Evolutionary conservation across 163 green algal species (phyloP), one percentile per base, ranked within the genome.

Genomic region (Trebouxiophyceae sp.): DNA sequence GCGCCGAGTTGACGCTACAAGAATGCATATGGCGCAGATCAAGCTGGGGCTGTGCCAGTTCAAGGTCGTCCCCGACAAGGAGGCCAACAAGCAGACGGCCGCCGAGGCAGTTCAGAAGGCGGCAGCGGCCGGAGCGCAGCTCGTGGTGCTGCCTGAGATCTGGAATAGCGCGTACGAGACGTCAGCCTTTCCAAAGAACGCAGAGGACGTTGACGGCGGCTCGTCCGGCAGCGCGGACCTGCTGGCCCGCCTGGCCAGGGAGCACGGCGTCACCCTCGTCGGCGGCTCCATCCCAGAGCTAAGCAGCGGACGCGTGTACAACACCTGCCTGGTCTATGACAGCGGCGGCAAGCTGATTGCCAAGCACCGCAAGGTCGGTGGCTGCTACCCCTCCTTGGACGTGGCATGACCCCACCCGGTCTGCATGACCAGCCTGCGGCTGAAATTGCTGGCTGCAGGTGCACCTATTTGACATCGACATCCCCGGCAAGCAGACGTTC

Each of bases 391-490:
- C n/a, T 50, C 39, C 39, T 50, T 50, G 39, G 8, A 50, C 8
- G 8, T n/a, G 16, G 39, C 39, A 50, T n/a, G 8, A 16, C 8
- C 39, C 8, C 39, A 50, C 8, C 16, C 39, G 16, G 8, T 16
- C 39, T n/a, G 39, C 8, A n/a, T 50, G 39, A 24, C 47, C n/a
- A 57, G n/a, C 16, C 47, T 57, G 47, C n/a, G 16, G 12, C 12
- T 33, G 26, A 34, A 5, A 26, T 26, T 26, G 4, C 16, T 5
- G 57, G 6, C 6, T 69, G 67, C 81, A 93, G 87, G 74, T 89
- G 60, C 92, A 98, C 68, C 75, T 98, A 5, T 98, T 98, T 80
- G 92, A 98, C 78, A 97, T 98, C 39, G 87, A 97, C 79, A 98
- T 98, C 50, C 92, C 92, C 3, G 93, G 93, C 29, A 93, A 96